A percentile compares a stretch with the other conserved stretches of the same genome.
Conservation (phyloP, 345 rosid species). For the Eucalyptus camaldulensis region DNA sequence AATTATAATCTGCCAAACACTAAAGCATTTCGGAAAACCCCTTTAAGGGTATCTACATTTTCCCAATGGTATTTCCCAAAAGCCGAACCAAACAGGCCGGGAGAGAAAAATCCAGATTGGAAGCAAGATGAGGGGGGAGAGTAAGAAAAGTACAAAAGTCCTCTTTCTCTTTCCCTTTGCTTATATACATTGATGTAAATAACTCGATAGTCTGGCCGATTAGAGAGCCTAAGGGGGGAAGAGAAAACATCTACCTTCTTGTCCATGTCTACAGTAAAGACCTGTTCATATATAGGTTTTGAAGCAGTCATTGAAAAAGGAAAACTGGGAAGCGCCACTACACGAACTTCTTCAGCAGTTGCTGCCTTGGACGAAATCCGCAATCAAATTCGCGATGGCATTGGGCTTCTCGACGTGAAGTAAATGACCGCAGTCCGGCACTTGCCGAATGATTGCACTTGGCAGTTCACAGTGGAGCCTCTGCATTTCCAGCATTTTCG, state of each 20-base stretch:
- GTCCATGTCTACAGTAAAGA: neutral
- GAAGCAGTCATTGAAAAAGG: neutral
- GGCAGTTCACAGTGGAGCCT: conserved; percentile 51
- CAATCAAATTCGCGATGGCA: conserved; percentile 36
- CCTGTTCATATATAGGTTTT: neutral
- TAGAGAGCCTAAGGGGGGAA: neutral
- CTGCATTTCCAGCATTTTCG: conserved; percentile 11
- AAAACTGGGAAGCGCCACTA: neutral
- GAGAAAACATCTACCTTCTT: neutral
- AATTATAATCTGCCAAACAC: too few relatives aligned
- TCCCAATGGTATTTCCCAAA: accelerated
- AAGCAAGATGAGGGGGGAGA: neutral
- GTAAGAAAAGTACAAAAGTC: neutral
- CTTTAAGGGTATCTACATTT: too few relatives aligned
- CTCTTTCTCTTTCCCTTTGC: neutral
- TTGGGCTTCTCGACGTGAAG: conserved; percentile 70
- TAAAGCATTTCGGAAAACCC: accelerated
- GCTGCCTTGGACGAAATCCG: conserved; percentile 18
- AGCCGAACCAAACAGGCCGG: accelerated
- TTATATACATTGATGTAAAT: neutral
- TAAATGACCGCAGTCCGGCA: conserved; percentile 58
- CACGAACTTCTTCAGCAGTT: neutral
- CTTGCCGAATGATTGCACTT: conserved; percentile 32
- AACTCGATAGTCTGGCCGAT: neutral
- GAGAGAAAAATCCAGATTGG: neutral